A percentile compares a stretch with the other conserved stretches of the same genome.
Conservation (phyloP, 2,329 filamentous ascomycete species). For the Aspergillus unguis region DNA sequence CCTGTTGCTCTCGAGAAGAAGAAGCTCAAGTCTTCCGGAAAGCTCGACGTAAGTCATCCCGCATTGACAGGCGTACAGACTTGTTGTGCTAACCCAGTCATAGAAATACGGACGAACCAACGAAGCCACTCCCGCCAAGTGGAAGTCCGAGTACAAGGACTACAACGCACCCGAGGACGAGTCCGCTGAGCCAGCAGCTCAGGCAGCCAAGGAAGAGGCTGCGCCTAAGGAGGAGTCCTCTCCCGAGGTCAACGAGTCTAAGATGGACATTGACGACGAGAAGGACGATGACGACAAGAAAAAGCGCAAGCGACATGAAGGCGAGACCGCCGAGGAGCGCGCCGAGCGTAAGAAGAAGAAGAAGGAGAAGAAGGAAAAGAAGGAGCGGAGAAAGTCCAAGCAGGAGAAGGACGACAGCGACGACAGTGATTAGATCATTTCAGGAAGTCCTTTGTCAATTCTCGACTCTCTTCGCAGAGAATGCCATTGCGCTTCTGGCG, state of each 20-base stretch:
- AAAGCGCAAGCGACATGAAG: constrained; percentile 56
- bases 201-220: constrained; percentile 41
- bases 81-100: constrained; percentile 30
- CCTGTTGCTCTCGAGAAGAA: constrained; percentile 96
- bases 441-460: constrained; percentile 24
- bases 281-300: constrained; percentile 48
- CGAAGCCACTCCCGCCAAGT: constrained; percentile 88
- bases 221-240: constrained; percentile 26
- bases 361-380: constrained; percentile 55
- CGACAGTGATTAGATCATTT: constrained; percentile 41
- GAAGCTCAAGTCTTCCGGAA: constrained; percentile 97
- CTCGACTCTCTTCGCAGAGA: constrained; percentile 9
- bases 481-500: constrained; percentile 4
- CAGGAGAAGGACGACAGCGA: constrained; percentile 73
- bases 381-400: constrained; percentile 75
- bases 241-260: constrained; percentile 30
- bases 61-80: background rate
- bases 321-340: constrained; percentile 50
- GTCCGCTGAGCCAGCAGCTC: constrained; percentile 45
- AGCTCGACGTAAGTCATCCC: constrained; percentile 69
- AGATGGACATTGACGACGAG: constrained; percentile 43
- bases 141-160: constrained; percentile 91
- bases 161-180: constrained; percentile 57
- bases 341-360: constrained; percentile 51
- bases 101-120: constrained; percentile 89